A percentile compares a stretch with the other conserved stretches of the same genome.
phyloP scores from a whole-genome alignment of 23 red algal genomes.

The Gracilariopsis chorda region DNA sequence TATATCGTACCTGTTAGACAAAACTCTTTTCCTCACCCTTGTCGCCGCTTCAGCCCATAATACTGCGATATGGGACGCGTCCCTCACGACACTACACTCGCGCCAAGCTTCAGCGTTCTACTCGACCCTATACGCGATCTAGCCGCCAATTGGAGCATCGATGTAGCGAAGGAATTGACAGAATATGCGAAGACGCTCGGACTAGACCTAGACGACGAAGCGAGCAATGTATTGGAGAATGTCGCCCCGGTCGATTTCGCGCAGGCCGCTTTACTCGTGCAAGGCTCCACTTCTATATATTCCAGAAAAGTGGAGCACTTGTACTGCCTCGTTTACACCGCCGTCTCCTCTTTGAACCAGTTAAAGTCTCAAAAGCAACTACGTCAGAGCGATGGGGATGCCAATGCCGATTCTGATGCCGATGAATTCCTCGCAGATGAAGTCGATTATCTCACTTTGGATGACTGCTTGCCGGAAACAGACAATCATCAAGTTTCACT shows the following conservation, averaged over 20 bases:
- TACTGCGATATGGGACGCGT: background rate
- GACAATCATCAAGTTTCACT: constrained; percentile 14
- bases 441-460: constrained; percentile 36
- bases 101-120: constrained; percentile 45
- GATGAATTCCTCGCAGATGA: constrained; percentile 4
- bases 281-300: constrained; percentile 74
- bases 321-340: constrained; percentile 61
- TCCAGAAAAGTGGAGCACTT: constrained; percentile 82
- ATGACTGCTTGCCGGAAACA: constrained; percentile 7
- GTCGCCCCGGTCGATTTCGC: constrained; percentile 52
- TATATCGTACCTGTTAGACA: no score
- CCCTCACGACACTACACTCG: background rate
- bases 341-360: constrained; percentile 45
- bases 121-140: constrained; percentile 75
- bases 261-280: constrained; percentile 68
- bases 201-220: background rate
- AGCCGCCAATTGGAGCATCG: constrained; percentile 70
- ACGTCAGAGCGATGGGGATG: background rate
- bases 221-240: background rate
- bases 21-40: no score
- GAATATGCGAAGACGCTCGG: constrained; percentile 39
- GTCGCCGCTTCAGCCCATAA: background rate
- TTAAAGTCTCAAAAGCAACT: background rate
- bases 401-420: constrained; percentile 2
- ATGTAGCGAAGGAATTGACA: constrained; percentile 71